Evolutionary conservation across 2,329 filamentous ascomycete species (phyloP), one percentile per base, ranked within the genome.

Genomic region (Hymenoscyphus scutula): DNA sequence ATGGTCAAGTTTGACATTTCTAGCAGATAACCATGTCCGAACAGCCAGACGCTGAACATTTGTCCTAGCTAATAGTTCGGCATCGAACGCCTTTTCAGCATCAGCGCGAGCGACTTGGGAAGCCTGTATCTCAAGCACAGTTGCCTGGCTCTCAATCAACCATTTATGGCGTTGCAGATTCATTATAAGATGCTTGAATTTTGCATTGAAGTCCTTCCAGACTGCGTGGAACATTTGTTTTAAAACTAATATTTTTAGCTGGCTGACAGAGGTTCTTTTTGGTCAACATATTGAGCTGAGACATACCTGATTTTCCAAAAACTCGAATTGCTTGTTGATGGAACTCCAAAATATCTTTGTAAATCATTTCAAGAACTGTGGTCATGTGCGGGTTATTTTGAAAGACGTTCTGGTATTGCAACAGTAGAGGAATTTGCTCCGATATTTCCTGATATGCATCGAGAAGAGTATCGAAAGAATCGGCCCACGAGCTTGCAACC

Each of bases 401-500:
- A 60, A 78, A 76, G 0, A 76, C 56, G 6, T 57, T 30, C 48
- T 74, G 64, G 34, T 77, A 77, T 25, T 74, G 65, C 5, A 60
- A 8, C 1, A 79, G 65, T 5, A 76, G 65, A 11, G 77, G 77
- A 0, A 79, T 67, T 3, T 73, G 66, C 58, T 79, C 77, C 5
- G 75, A 75, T 57, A 79, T 75, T 5, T 72, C 65, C 55, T 75
- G 63, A 64, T 79, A 79, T 0, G 76, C 76, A 51, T 76, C 73
- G 0, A 79, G 63, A 1, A 79, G 51, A 4, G 65, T 67, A 19
- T 79, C 74, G 56, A 79, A 77, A 5, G 71, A 69, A 0, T 78
- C 75, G 1, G 65, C 37, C 62, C 70, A 74, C 13, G 69, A 74
- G 58, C 65, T 72, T 1, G 76, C 72, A 59, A 74, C 71, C 69